Base-by-base conservation (phyloP, 768 basidiomycete genomes). In the Mycena kentingensis region DNA sequence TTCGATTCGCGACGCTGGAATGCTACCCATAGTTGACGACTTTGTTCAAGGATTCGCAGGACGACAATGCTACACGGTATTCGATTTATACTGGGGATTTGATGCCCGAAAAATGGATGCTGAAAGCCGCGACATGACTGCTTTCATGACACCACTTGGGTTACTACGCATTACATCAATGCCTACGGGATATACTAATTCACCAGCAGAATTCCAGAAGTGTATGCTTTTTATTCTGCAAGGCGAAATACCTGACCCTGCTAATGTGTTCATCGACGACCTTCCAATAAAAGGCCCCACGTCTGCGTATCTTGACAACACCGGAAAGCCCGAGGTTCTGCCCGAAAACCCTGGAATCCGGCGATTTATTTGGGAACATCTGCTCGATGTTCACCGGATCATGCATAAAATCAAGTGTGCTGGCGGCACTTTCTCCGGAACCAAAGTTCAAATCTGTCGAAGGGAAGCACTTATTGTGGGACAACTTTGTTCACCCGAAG, bases 121-220 rank as follows among this genome's bases (percentile, higher is more conserved):
- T 44, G 8, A 51, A 45, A 67, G 41, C 57, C 54, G 43, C 19
- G 70, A 57, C 57, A 66, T 72, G 4, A 77, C 76, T 0, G 68
- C 71, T 0, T 79, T 78, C 52, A 62, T 67, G 48, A 74, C 69
- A 0, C 75, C 72, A 0, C 55, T 73, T 10, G 71, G 74, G 2
- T 53, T 65, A 0, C 47, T 72, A 0, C 60, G 64, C 1, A 58
- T 77, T 0, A 70, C 66, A 0, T 64, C 63, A 0, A 34, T 79
- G 0, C 75, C 72, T 0, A 74, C 69, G 56, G 78, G 76, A 4
- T 73, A 64, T 39, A 76, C 75, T 0, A 77, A 77, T 22, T 69
- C 61, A 1, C 64, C 60, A 6, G 54, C 52, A 11, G 64, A 61
- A 56, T 73, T 67, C 41, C 70, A 73, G 28, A 64, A 66, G 19